Conservation (phyloP, 768 basidiomycete species). For the Pleurotus ostreatus region DNA sequence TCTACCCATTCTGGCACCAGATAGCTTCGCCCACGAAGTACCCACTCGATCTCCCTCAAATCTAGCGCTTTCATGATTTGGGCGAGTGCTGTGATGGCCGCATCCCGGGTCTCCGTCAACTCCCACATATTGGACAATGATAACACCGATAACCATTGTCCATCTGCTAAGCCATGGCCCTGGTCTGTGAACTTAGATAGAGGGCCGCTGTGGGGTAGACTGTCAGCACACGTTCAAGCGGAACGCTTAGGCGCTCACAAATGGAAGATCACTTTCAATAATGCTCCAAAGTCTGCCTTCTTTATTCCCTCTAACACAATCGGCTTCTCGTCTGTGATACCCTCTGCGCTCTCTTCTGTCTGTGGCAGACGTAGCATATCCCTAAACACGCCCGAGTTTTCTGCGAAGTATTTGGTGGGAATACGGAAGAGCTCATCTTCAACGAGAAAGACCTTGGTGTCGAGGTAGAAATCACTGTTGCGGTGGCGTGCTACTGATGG, state of each 20-base stretch:
- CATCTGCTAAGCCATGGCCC: background rate
- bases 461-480: background rate
- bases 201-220: no score
- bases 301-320: background rate
- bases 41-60: background rate
- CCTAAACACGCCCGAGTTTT: background rate
- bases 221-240: no score
- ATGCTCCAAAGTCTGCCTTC: background rate
- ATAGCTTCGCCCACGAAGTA: background rate
- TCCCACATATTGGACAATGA: slow-evolving; percentile 11
- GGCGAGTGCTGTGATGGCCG: background rate
- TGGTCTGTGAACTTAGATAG: background rate
- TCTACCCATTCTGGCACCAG: background rate
- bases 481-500: background rate
- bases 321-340: background rate
- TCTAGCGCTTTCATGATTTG: no score
- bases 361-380: background rate
- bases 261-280: background rate
- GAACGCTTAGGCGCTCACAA: background rate
- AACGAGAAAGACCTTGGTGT: background rate
- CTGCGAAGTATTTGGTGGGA: background rate
- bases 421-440: background rate
- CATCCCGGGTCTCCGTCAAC: slow-evolving; percentile 3
- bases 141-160: slow-evolving; percentile 10
- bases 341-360: background rate